phyloP scores from a whole-genome alignment of 805 yeast genomes.

The Wickerhamiella hasegawae region DNA sequence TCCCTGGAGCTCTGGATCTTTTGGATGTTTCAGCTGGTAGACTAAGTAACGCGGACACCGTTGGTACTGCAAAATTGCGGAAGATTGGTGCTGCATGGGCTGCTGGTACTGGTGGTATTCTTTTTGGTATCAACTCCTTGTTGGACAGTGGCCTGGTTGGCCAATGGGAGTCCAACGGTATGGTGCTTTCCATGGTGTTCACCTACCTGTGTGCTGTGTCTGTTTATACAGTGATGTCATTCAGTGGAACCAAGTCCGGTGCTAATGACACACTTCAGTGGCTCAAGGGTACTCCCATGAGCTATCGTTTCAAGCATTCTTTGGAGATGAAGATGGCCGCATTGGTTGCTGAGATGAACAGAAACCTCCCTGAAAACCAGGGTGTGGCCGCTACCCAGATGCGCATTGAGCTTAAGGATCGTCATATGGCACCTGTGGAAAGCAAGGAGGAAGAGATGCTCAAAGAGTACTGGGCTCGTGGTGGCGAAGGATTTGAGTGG shows the following conservation, averaged over 20 bases:
- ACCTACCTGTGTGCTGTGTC: conserved; percentile 35
- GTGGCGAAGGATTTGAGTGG: conserved; percentile 82
- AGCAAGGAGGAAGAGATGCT: conserved; percentile 51
- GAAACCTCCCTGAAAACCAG: conserved; percentile 26
- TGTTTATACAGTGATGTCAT: conserved; percentile 31
- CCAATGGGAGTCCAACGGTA: conserved; percentile 21
- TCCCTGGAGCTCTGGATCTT: conserved; percentile 37
- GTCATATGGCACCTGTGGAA: conserved; percentile 26
- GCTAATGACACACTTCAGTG: conserved; percentile 44
- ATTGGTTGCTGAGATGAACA: conserved; percentile 49
- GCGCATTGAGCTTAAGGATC: conserved; percentile 18
- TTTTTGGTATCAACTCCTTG: conserved; percentile 33
- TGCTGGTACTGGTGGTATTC: conserved; percentile 22
- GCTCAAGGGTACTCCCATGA: conserved; percentile 48
- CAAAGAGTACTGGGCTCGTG: conserved; percentile 75
- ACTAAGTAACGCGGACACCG: conserved; percentile 28
- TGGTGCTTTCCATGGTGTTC: conserved; percentile 31
- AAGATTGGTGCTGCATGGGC: conserved; percentile 23
- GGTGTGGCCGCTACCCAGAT: conserved; percentile 24
- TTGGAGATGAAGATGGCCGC: conserved; percentile 56
- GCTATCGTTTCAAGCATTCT: conserved; percentile 46
- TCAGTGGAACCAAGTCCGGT: conserved; percentile 33
- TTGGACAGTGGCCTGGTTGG: conserved; percentile 27
- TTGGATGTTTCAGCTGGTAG: conserved; percentile 49
- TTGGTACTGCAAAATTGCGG: conserved; percentile 21